Conservation (phyloP, 2,329 filamentous ascomycete species). For the Aspergillus carbonarius region DNA sequence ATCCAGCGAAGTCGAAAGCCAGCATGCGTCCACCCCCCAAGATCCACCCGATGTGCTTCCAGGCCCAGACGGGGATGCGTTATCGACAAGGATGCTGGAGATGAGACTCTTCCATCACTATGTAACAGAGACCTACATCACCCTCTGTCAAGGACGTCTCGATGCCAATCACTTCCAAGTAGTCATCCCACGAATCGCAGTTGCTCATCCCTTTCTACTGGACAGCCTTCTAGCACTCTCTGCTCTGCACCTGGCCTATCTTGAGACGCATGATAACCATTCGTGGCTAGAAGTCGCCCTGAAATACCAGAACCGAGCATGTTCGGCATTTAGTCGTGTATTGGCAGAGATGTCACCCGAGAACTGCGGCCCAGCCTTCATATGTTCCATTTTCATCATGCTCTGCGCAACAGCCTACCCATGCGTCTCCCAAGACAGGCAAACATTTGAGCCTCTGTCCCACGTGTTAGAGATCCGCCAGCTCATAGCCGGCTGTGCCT, state of each 20-base stretch:
- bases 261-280: constrained; percentile 34
- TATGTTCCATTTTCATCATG: constrained; percentile 42
- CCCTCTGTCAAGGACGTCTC: constrained; percentile 31
- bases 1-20: constrained; percentile 25
- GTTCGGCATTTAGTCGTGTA: constrained; percentile 34
- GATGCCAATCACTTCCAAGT: constrained; percentile 36
- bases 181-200: constrained; percentile 37
- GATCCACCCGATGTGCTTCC: constrained; percentile 17
- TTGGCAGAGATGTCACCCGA: constrained; percentile 39
- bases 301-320: constrained; percentile 38
- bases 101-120: constrained; percentile 42
- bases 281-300: constrained; percentile 36
- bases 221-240: constrained; percentile 46
- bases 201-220: constrained; percentile 46
- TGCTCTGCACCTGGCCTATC: constrained; percentile 44
- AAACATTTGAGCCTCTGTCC: constrained; percentile 25
- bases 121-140: constrained; percentile 36
- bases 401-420: constrained; percentile 36
- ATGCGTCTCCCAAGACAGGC: constrained; percentile 26
- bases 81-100: constrained; percentile 32
- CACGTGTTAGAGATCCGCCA: constrained; percentile 30
- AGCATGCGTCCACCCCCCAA: constrained; percentile 21
- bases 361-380: constrained; percentile 45
- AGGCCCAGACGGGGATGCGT: constrained; percentile 11
- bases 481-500: constrained; percentile 30